Conservation (phyloP, 192 early-diverging fungal genomes). For the Coemansia sp. region DNA sequence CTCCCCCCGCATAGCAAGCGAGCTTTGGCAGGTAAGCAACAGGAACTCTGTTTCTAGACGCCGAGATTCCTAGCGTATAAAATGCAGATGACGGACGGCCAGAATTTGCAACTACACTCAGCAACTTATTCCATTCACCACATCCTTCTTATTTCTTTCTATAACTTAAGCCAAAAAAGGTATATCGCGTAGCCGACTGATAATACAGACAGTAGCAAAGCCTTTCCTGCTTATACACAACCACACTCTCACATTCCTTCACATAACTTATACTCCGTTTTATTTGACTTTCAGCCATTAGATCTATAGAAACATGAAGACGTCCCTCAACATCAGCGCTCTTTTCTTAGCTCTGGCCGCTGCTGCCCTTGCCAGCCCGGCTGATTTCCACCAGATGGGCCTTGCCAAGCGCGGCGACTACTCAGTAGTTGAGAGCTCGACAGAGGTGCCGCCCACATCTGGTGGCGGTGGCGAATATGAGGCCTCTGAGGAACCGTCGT, state of each 20-base stretch:
- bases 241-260: too few relatives aligned
- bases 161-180: background rate
- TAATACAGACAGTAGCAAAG: too few relatives aligned
- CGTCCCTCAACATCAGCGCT: conserved; percentile 34
- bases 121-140: background rate
- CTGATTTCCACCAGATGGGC: conserved; percentile 17
- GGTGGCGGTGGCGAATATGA: conserved; percentile 16
- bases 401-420: conserved; percentile 36
- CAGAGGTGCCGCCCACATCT: conserved; percentile 15
- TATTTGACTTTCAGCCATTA: background rate
- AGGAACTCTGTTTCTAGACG: background rate
- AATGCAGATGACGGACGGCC: background rate
- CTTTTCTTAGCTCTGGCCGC: conserved; percentile 42
- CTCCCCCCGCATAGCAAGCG: too few relatives aligned
- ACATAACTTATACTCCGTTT: background rate
- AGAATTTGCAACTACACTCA: background rate
- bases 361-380: conserved; percentile 27
- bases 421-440: conserved; percentile 16
- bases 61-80: background rate
- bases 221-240: too few relatives aligned
- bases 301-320: conserved; percentile 23
- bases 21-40: too few relatives aligned
- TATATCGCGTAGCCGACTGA: too few relatives aligned
- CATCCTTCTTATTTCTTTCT: conserved; percentile 1
- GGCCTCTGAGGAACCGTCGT: conserved; percentile 24